A percentile compares a stretch with the other conserved stretches of the same genome.
Conservation (phyloP, 495 filamentous ascomycete species). For the Darksidea phi region DNA sequence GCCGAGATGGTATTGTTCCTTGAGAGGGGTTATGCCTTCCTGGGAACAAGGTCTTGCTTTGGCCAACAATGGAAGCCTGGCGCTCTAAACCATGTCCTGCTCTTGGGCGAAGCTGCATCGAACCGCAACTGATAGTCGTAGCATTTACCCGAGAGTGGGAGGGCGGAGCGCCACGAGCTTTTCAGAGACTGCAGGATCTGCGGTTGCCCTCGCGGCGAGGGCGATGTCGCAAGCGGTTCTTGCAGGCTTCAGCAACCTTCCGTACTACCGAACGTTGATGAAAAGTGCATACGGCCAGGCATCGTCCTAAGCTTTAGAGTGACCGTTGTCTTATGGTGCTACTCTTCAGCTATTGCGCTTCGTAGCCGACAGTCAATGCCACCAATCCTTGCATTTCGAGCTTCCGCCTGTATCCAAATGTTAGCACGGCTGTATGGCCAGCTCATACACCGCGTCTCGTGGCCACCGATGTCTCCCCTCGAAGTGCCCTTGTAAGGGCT, state of each 20-base stretch:
- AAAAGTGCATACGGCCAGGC: too few species aligned
- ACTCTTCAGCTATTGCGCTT: neutral
- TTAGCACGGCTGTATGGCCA: conserved; percentile 24
- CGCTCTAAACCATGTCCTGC: neutral
- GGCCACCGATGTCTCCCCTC: neutral
- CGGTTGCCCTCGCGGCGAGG: conserved; percentile 1
- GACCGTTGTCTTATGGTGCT: too few species aligned
- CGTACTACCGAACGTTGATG: too few species aligned
- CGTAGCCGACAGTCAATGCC: neutral
- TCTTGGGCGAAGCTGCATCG: conserved; percentile 11
- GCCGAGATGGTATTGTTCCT: conserved; percentile 5
- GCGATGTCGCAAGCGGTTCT: neutral
- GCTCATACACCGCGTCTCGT: conserved; percentile 35
- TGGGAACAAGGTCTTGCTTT: conserved; percentile 1
- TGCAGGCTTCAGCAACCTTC: neutral
- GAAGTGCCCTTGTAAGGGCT: conserved; percentile 15
- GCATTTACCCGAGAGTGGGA: conserved; percentile 24
- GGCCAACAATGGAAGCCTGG: conserved; percentile 5
- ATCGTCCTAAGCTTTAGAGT: too few species aligned
- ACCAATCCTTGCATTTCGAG: neutral
- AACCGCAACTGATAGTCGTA: conserved; percentile 23
- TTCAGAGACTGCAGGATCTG: conserved; percentile 10
- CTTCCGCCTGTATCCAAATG: neutral
- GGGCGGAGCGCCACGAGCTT: neutral
- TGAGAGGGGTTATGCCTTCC: conserved; percentile 18